phyloP scores from a whole-genome alignment of 345 rosid genomes.

The Sisymbrium altissimum region DNA sequence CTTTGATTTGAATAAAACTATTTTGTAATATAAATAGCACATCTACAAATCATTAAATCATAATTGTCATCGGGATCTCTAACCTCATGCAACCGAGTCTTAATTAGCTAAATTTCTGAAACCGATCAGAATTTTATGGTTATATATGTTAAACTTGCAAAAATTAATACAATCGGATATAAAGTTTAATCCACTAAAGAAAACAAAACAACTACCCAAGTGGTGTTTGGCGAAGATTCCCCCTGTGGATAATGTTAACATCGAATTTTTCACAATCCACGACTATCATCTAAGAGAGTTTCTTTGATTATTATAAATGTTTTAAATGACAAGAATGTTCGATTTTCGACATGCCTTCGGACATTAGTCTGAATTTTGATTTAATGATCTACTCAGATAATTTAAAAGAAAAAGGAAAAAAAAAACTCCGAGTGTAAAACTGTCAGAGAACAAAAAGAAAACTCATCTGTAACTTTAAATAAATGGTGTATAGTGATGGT shows the following conservation, averaged over 20 bases:
- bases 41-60: neutral
- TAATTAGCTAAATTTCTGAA: neutral
- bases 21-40: neutral
- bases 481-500: slow-evolving; percentile 30
- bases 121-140: neutral
- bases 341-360: neutral
- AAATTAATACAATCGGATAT: neutral
- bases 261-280: neutral
- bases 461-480: slow-evolving; percentile 21
- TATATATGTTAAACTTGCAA: neutral
- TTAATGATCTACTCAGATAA: neutral
- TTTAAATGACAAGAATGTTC: neutral
- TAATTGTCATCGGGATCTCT: neutral
- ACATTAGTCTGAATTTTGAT: neutral
- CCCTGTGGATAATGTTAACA: neutral
- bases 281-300: neutral
- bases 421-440: neutral
- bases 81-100: neutral
- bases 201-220: neutral
- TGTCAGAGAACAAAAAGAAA: slow-evolving; percentile 14
- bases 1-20: neutral
- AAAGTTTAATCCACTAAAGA: slow-evolving; percentile 7
- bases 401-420: neutral
- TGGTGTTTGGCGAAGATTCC: neutral
- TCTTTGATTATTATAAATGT: neutral